A percentile compares a stretch with the other conserved stretches of the same genome.
These are phyloP conservation scores for Porphyrellus cyaneotinctus DNA, from an alignment of 768 basidiomycete genomes.

Conservation along the genomic window DNA sequence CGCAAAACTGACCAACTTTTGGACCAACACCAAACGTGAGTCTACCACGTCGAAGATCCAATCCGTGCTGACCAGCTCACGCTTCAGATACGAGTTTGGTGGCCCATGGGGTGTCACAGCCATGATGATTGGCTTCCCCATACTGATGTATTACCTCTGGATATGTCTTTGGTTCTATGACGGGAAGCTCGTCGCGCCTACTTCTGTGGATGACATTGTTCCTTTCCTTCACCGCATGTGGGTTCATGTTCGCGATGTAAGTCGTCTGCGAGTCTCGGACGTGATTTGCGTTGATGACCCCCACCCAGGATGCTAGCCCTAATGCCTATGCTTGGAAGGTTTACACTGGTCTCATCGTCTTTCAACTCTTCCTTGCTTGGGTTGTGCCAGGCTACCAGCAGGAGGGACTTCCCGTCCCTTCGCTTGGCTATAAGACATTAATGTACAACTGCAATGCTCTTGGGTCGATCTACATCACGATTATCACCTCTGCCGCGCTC, in stretches of 20 bases:
- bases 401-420: slow-evolving; percentile 94
- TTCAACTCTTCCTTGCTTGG: slow-evolving; percentile 87
- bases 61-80: slow-evolving; percentile 1
- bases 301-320: slow-evolving; percentile 79
- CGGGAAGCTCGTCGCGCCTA: slow-evolving; percentile 70
- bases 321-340: slow-evolving; percentile 86
- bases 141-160: slow-evolving; percentile 98
- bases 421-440: slow-evolving; percentile 86
- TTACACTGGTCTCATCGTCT: slow-evolving; percentile 82
- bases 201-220: slow-evolving; percentile 60
- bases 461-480: slow-evolving; percentile 75
- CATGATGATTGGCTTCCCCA: slow-evolving; percentile 93
- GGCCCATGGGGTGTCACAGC: slow-evolving; percentile 87
- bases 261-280: slow-evolving; percentile 18
- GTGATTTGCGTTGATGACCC: not conserved
- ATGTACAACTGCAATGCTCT: slow-evolving; percentile 98
- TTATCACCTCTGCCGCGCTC: slow-evolving; percentile 67
- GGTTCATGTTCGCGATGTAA: slow-evolving; percentile 74
- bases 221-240: slow-evolving; percentile 84
- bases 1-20: slow-evolving; percentile 68
- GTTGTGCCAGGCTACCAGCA: slow-evolving; percentile 90
- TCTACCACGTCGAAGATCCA: not conserved
- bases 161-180: slow-evolving; percentile 96
- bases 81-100: slow-evolving; percentile 86
- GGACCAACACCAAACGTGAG: slow-evolving; percentile 63